Evolutionary conservation across 2,329 filamentous ascomycete species (phyloP), one percentile per base, ranked within the genome.

Genomic region (Aspergillus jensenii): DNA sequence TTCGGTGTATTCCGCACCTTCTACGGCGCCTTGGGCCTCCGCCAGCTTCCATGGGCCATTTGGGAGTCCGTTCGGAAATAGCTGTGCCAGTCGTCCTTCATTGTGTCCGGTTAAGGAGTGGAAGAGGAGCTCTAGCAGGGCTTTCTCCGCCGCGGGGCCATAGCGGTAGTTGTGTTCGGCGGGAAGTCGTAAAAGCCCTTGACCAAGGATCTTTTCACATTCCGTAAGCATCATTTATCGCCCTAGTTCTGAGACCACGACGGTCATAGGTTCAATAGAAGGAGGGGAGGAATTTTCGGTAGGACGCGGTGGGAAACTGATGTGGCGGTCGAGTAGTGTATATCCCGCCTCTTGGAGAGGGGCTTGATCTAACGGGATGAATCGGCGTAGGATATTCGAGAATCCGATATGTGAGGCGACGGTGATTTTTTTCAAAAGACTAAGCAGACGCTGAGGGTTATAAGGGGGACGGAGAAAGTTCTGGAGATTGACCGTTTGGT

Each of bases 1-100:
- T 65, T 93, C 90, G 19, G 91, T 95, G 72, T 98, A 99, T 74
- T 99, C 96, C 33, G 93, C 91, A 11, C 95, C 93, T 70, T 96
- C 92, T 58, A 91, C 83, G n/a, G 91, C 91, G 17, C 93, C 93
- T 72, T 99, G 96, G 15, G 93, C 93, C 67, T 91, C 87, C 60
- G 89, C 85, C 40, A 99, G 81, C 74, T 90, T 95, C 83, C 93
- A 89, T 45, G 80, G 78, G 40, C 81, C 81, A 46, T 78, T 79
- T 8, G 88, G 84, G 41, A 82, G 83, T 12, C 91, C 91, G 41
- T 88, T 81, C 1, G 92, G 92, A 70, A 99, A 99, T 68, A 99
- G 85, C 17, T 91, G 82, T 50, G 82, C 81, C 71, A 98, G 81
- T 68, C 93, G 88, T 62, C 93, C 87, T 58, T 84, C 79, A 60